Conservation (phyloP, 1,284 basidiomycete species). For the Cystobasidium sp. region DNA sequence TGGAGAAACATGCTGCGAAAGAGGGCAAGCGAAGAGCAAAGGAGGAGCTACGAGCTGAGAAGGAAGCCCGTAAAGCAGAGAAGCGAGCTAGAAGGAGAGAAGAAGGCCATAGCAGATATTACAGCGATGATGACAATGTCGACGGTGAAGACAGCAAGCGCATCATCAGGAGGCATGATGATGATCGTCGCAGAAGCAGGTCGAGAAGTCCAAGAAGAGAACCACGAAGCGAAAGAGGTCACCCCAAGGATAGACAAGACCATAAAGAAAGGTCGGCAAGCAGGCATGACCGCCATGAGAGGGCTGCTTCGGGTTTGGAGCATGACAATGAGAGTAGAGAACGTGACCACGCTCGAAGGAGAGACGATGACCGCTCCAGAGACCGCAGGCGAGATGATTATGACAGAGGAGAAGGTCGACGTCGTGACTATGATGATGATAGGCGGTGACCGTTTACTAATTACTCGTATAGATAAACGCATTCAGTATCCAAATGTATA, state of each 20-base stretch:
- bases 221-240: background rate
- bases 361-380: background rate
- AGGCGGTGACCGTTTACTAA: background rate
- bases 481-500: background rate
- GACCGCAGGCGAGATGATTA: background rate
- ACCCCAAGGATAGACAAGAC: background rate
- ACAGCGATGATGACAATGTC: background rate
- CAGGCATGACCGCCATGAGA: background rate
- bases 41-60: conserved; percentile 38
- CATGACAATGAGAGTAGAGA: background rate
- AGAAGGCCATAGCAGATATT: conserved; percentile 18
- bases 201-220: conserved; percentile 22
- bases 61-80: conserved; percentile 40
- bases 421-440: background rate
- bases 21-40: conserved; percentile 33
- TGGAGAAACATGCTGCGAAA: conserved; percentile 34
- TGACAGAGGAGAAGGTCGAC: conserved; percentile 2
- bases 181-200: conserved; percentile 7
- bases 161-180: conserved; percentile 6
- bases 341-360: background rate
- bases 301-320: background rate
- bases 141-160: background rate
- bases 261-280: conserved; percentile 4
- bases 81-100: conserved; percentile 4
- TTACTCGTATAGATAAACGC: background rate